Percentiles rank a stretch among this genome's conserved stretches.
phyloP scores from a whole-genome alignment of 2,329 filamentous ascomycete genomes.

The Alternaria ethzedia region DNA sequence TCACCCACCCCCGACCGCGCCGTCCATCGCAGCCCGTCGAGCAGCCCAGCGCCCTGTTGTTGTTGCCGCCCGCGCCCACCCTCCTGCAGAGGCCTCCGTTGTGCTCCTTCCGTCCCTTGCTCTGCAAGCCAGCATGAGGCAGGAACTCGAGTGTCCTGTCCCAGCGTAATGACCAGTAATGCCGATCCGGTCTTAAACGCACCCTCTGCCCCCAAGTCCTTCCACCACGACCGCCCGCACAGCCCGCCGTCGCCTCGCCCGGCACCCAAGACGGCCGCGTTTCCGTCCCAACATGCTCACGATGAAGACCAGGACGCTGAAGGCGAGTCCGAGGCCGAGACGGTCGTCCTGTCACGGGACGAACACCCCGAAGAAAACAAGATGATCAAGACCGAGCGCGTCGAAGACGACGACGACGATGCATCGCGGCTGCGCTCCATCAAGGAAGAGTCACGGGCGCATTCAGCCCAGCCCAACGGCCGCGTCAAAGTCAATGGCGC shows the following conservation, averaged over 20 bases:
- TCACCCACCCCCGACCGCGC: conserved; percentile 17
- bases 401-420: conserved; percentile 42
- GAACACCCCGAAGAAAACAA: conserved; percentile 50
- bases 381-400: conserved; percentile 50
- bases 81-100: background rate
- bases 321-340: conserved; percentile 59
- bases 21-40: conserved; percentile 6
- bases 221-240: conserved; percentile 15
- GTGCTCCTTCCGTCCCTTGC: conserved; percentile 26
- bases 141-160: conserved; percentile 48
- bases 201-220: conserved; percentile 23
- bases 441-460: conserved; percentile 36
- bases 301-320: conserved; percentile 42
- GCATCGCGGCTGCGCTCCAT: conserved; percentile 30
- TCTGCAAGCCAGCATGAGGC: conserved; percentile 48
- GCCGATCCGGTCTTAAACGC: conserved; percentile 42
- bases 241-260: conserved; percentile 22
- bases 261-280: conserved; percentile 14
- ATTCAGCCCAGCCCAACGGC: conserved; percentile 36
- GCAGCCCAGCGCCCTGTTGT: conserved; percentile 32
- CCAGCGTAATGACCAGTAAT: conserved; percentile 51
- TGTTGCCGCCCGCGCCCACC: conserved; percentile 10
- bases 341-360: conserved; percentile 53
- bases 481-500: conserved; percentile 38
- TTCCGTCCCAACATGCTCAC: conserved; percentile 29